Evolutionary conservation across 31 red algal genomes (phyloP), one percentile per base, ranked within the genome.

Genomic region (Odonthalia washingtoniensis): DNA sequence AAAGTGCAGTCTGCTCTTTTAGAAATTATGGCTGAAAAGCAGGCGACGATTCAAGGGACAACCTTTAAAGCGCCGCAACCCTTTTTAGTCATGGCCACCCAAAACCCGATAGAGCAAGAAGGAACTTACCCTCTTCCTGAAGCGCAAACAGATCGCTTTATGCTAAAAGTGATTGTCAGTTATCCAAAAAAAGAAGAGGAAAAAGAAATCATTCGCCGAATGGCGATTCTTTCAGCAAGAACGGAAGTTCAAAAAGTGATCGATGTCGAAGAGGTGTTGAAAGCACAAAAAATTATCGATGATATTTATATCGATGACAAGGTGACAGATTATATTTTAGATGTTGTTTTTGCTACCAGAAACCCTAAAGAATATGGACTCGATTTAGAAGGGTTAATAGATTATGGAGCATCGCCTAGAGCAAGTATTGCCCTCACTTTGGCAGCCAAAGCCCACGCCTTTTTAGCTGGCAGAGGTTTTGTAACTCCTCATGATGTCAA

Each of bases 71-170:
- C 63, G 40, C 40, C 45, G 28, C n/a, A 57, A 28, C 77, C 49
- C 42, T 81, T 81, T 65, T 32, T 81, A 28, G 53, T 65, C n/a
- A 30, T 81, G 31, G 77, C 77, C 27, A 81, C 77, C 45, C 77
- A 81, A 65, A 81, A 81, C 37, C 77, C 77, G 42, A 65, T 81
- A 33, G 77, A 81, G 27, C 53, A 81, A 57, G 77, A 81, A 43
- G 77, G 77, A 57, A 81, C 77, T 43, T 81, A 81, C 53, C 77
- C 40, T 30, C 77, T 81, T 33, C 77, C 77, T 31, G 77, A 81
- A 81, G 77, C 77, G 26, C 77, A 81, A 39, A 26, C 63, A 32
- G 77, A 81, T 81, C 40, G 77, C 40, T 81, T 81, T 46, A 30
- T 81, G 77, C 77, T 81, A 27, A 81, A 81, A 43, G 46, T 81